Conservation (phyloP, 2,329 filamentous ascomycete genomes). For the Trichoderma sp. region DNA sequence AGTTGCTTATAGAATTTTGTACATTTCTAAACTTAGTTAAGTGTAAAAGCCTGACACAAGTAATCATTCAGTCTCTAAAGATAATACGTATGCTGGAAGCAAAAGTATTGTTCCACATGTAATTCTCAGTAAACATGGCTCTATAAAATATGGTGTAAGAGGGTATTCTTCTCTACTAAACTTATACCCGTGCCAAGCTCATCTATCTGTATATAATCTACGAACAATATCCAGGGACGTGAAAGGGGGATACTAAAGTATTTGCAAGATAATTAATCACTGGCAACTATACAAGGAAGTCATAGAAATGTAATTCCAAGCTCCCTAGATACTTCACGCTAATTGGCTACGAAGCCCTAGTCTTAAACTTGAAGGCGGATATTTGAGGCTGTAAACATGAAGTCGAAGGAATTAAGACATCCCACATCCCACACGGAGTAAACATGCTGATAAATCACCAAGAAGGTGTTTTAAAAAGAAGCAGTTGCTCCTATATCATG, state of each 20-base stretch:
- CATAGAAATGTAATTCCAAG: background rate
- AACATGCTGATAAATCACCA: background rate
- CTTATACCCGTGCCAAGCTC: background rate
- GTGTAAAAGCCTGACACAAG: background rate
- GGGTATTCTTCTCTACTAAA: background rate
- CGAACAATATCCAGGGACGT: background rate
- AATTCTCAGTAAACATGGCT: background rate
- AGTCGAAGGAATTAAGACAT: background rate
- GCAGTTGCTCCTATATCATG: background rate
- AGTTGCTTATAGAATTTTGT: background rate
- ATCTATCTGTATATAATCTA: background rate
- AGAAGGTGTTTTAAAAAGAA: background rate
- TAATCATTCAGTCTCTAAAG: background rate
- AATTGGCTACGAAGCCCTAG: background rate
- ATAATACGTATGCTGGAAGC: background rate
- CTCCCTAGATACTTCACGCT: background rate
- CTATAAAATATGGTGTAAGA: background rate
- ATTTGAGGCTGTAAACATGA: background rate
- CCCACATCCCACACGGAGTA: background rate
- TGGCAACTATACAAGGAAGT: background rate
- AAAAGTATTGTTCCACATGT: background rate
- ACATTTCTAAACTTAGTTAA: background rate
- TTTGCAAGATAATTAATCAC: background rate
- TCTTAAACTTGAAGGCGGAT: too few species aligned
- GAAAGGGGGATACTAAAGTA: background rate